phyloP scores from a whole-genome alignment of 805 yeast genomes.

The Spathaspora sp. region DNA sequence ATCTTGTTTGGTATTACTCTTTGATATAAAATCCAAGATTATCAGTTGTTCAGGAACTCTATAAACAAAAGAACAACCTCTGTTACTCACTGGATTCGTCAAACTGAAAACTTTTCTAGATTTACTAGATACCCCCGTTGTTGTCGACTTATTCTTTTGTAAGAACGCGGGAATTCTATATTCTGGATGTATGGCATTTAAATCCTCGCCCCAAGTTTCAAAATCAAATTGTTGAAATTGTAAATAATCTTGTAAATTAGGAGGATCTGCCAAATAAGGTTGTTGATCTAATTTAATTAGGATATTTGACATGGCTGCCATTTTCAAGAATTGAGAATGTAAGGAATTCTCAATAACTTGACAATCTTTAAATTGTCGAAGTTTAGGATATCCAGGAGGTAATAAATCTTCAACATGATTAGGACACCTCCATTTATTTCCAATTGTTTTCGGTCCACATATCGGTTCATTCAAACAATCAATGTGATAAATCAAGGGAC shows the following conservation, averaged over 20 bases:
- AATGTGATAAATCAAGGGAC: constrained; percentile 80
- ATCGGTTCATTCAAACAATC: constrained; percentile 82
- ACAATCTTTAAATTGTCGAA: constrained; percentile 50
- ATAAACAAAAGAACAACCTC: constrained; percentile 46
- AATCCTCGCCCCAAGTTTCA: constrained; percentile 9
- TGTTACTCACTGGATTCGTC: constrained; percentile 7
- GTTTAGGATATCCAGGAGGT: constrained; percentile 31
- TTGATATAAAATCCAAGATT: constrained; percentile 63
- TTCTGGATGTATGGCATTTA: constrained; percentile 18
- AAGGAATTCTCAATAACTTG: constrained; percentile 50
- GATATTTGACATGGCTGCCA: constrained; percentile 26
- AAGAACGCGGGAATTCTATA: constrained; percentile 28
- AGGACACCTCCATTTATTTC: constrained; percentile 89
- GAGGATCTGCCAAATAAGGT: constrained; percentile 23
- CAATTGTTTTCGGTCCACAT: constrained; percentile 66
- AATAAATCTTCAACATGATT: constrained; percentile 62
- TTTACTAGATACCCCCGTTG: constrained; percentile 16
- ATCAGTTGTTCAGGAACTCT: constrained; percentile 67
- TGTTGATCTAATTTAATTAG: constrained; percentile 32
- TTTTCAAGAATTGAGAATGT: constrained; percentile 28
- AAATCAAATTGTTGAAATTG: constrained; percentile 16
- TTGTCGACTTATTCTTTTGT: constrained; percentile 16
- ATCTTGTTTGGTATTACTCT: constrained; percentile 23
- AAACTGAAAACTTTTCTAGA: constrained; percentile 16
- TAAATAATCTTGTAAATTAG: constrained; percentile 20